Evolutionary conservation across 148 eudicot genomes (phyloP).

Genomic region (Polygonum aviculare): DNA sequence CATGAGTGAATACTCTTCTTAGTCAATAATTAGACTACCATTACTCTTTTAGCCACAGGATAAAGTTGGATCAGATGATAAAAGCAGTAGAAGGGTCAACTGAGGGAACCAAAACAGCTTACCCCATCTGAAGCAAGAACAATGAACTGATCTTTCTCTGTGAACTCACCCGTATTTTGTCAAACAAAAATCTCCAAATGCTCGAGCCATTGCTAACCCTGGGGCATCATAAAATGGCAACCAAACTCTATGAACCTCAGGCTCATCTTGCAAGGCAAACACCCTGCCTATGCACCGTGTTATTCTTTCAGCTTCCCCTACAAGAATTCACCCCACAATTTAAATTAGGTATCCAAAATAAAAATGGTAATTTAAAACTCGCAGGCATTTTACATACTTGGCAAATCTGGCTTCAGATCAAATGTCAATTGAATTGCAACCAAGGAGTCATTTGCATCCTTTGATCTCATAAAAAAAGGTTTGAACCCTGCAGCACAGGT

Average conservation of each 20-base stretch:
- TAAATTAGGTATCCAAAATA: not conserved
- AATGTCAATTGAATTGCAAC: constrained; percentile 83
- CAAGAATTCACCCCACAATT: constrained; percentile 8
- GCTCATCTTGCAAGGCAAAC: constrained; percentile 96
- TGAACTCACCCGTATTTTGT: constrained; percentile 92
- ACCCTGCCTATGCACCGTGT: constrained; percentile 89
- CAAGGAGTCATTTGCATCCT: constrained; percentile 49
- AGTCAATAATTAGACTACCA: too few species aligned
- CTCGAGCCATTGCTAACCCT: constrained; percentile 99
- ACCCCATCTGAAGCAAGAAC: constrained; percentile 99
- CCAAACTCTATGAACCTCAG: constrained; percentile 98
- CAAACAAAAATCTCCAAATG: constrained; percentile 95
- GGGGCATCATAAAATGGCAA: constrained; percentile 98
- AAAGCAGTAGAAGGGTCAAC: not conserved
- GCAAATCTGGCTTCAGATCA: constrained; percentile 98
- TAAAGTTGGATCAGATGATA: not conserved
- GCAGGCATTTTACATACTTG: constrained; percentile 41
- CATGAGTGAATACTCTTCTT: too few species aligned
- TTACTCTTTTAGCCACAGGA: not conserved
- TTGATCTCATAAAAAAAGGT: constrained; percentile 79
- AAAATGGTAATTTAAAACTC: not conserved
- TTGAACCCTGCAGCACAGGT: constrained; percentile 49
- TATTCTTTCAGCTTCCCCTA: constrained; percentile 97
- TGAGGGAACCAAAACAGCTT: constrained; percentile 18
- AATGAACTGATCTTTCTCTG: constrained; percentile 72